A percentile compares a stretch with the other conserved stretches of the same genome.
Evolutionary conservation across 305 asterid genomes (phyloP).

Genomic region (Stenogyne calaminthoides): DNA sequence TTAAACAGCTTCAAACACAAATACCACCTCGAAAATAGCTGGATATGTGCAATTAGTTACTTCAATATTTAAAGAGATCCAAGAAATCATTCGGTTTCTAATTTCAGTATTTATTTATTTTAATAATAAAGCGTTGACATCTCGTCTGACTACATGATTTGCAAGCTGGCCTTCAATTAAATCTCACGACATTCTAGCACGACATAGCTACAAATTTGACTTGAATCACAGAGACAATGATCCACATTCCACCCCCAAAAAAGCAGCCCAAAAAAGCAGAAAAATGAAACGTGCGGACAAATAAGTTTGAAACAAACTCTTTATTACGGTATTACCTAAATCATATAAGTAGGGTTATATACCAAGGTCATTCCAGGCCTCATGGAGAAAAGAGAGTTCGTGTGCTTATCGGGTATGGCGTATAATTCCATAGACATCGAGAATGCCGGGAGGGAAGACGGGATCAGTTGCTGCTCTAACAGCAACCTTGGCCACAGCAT

Average conservation of each 20-base stretch:
- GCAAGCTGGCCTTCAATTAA: neutral
- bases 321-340: constrained; percentile 2
- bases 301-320: constrained; percentile 5
- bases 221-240: neutral
- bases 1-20: neutral
- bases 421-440: constrained; percentile 71
- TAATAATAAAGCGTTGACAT: neutral
- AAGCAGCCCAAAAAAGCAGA: neutral
- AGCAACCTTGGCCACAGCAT: constrained; percentile 84
- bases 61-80: neutral
- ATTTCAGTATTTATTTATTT: neutral
- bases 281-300: neutral
- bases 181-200: neutral
- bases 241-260: neutral
- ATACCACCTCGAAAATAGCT: neutral
- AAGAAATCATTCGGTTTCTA: neutral
- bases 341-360: neutral
- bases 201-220: neutral
- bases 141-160: neutral
- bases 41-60: neutral
- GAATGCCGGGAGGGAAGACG: constrained; percentile 84
- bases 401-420: constrained; percentile 58
- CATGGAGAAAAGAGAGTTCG: neutral
- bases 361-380: neutral
- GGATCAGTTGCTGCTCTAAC: constrained; percentile 87